A percentile compares a stretch with the other conserved stretches of the same genome.
These are phyloP conservation scores for Quercus alba DNA, from an alignment of 306 rosid genomes.

Conservation along the genomic window DNA sequence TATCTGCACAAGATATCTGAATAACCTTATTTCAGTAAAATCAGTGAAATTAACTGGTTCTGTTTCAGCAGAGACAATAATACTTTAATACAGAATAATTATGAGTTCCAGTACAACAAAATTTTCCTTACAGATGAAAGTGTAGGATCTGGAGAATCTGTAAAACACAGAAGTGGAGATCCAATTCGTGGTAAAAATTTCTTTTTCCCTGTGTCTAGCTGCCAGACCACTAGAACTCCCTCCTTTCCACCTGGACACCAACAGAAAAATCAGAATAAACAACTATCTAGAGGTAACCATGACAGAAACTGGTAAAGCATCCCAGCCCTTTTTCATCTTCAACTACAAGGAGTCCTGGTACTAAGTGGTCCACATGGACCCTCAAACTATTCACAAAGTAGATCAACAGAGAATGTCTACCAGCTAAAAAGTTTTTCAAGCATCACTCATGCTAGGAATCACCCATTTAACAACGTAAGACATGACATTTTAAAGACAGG, in stretches of 20 bases:
- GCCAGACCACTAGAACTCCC: slow-evolving; percentile 97
- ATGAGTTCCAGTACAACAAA: slow-evolving; percentile 3
- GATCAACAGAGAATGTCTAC: neutral
- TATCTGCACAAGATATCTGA: slow-evolving; percentile 94
- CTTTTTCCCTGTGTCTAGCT: slow-evolving; percentile 80
- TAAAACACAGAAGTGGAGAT: slow-evolving; percentile 77
- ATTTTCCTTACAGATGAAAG: slow-evolving; percentile 68
- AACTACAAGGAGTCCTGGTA: neutral
- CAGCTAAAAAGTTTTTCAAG: neutral
- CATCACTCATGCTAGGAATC: neutral
- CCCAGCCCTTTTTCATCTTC: slow-evolving; percentile 7
- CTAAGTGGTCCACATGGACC: slow-evolving; percentile 1
- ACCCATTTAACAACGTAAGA: neutral
- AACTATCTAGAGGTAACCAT: neutral
- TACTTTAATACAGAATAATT: neutral
- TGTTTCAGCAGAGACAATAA: slow-evolving; percentile 9
- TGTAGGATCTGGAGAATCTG: slow-evolving; percentile 76
- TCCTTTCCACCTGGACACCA: slow-evolving; percentile 75
- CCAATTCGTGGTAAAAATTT: slow-evolving; percentile 82
- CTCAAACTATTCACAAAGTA: neutral
- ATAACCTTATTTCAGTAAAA: slow-evolving; percentile 49
- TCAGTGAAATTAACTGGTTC: slow-evolving; percentile 20
- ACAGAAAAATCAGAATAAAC: slow-evolving; percentile 19
- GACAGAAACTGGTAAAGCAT: neutral
- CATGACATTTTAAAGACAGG: neutral